Conservation (phyloP, 129 eudicot genomes). For the Tanacetum coccineum region DNA sequence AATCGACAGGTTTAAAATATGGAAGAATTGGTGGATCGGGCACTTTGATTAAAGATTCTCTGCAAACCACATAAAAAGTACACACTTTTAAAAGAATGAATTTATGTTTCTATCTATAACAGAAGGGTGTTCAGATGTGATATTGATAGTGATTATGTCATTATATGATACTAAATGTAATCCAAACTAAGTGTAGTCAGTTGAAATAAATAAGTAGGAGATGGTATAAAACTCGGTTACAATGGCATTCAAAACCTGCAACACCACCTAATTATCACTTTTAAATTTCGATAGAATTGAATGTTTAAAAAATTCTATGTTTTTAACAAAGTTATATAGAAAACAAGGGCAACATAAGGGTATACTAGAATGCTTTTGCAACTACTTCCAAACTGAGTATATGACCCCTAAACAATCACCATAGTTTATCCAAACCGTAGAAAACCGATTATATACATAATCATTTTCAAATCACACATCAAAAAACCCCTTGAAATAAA, state of each 20-base stretch:
- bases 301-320: background rate
- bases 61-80: slow-evolving; percentile 41
- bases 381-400: background rate
- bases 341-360: background rate
- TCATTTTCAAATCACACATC: background rate
- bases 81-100: slow-evolving; percentile 8
- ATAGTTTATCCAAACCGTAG: background rate
- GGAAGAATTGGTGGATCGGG: slow-evolving; percentile 88
- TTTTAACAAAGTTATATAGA: background rate
- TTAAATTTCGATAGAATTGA: background rate
- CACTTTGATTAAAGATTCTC: slow-evolving; percentile 94
- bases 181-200: no score
- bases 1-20: slow-evolving; percentile 83
- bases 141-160: background rate
- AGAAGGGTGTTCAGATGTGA: background rate
- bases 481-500: background rate
- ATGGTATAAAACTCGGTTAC: no score
- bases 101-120: background rate
- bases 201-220: no score
- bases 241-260: background rate
- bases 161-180: background rate
- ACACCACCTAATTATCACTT: background rate
- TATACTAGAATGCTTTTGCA: background rate
- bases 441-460: background rate
- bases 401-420: background rate